Conservation (phyloP, 2,329 filamentous ascomycete species). For the Cladosporium phlei region DNA sequence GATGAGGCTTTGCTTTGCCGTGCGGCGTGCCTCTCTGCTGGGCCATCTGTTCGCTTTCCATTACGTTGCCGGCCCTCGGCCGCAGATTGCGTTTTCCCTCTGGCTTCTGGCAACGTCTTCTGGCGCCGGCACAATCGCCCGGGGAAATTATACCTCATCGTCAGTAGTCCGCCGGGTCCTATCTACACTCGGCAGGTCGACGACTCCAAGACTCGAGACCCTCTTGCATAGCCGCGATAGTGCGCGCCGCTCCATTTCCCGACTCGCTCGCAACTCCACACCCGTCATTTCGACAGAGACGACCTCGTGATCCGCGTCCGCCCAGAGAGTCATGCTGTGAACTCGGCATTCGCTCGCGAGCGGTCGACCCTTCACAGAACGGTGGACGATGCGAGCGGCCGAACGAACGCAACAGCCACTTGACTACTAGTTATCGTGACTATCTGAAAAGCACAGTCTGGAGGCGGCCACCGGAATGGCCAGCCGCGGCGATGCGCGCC, state of each 20-base stretch:
- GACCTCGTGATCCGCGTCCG: neutral
- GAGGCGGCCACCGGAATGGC: neutral
- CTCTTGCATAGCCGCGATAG: constrained; percentile 5
- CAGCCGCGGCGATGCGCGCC: constrained; percentile 1
- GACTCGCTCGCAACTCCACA: constrained; percentile 5
- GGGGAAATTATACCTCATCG: constrained; percentile 4
- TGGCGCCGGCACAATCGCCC: constrained; percentile 11
- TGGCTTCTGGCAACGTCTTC: constrained; percentile 3
- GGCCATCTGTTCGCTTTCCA: constrained; percentile 2
- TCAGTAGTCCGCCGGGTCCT: neutral
- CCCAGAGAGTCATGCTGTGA: neutral
- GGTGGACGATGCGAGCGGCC: too few relatives aligned
- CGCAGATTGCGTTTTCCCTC: constrained; percentile 10
- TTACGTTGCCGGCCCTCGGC: neutral
- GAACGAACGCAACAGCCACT: neutral
- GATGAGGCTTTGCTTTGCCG: too few relatives aligned
- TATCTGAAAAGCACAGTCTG: neutral
- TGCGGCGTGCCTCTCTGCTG: too few relatives aligned
- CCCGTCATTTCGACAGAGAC: constrained; percentile 1
- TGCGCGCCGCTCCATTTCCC: constrained; percentile 10
- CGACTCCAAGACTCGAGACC: neutral
- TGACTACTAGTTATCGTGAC: too few relatives aligned
- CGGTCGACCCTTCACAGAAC: neutral
- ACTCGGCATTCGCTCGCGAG: constrained; percentile 1
- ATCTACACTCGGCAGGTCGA: too few relatives aligned